A percentile compares a stretch with the other conserved stretches of the same genome.
Evolutionary conservation across 768 basidiomycete species (phyloP).

Genomic region (Mycena chlorophos): DNA sequence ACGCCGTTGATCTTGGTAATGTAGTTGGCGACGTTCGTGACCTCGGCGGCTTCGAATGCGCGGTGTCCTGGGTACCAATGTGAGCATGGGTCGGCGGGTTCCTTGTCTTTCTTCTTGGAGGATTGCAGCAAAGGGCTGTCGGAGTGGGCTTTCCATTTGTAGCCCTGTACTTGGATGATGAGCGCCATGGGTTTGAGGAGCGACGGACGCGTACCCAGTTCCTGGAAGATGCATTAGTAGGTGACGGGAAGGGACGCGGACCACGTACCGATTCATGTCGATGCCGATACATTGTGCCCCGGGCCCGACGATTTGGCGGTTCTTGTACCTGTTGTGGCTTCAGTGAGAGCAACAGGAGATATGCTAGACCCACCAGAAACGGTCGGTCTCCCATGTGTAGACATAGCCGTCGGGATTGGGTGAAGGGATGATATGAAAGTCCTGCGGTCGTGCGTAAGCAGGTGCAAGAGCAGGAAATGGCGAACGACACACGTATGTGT

Average conservation of each 20-base stretch:
- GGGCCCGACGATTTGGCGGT: constrained; percentile 54
- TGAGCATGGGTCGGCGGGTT: constrained; percentile 58
- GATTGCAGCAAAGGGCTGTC: constrained; percentile 18
- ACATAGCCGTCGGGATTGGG: constrained; percentile 76
- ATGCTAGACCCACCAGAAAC: constrained; percentile 52
- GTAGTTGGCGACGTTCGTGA: constrained; percentile 72
- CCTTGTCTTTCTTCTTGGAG: constrained; percentile 21
- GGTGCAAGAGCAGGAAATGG: constrained; percentile 6
- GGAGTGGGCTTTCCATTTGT: constrained; percentile 60
- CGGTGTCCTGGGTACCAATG: constrained; percentile 75
- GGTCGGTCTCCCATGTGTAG: constrained; percentile 69
- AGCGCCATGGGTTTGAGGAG: not conserved
- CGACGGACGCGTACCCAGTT: constrained; percentile 52
- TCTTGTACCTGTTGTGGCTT: constrained; percentile 65
- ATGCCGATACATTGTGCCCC: constrained; percentile 61
- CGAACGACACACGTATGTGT: constrained; percentile 46
- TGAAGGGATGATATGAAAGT: constrained; percentile 67
- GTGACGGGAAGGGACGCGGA: not conserved
- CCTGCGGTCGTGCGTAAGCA: constrained; percentile 27
- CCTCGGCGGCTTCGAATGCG: constrained; percentile 77
- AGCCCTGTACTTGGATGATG: constrained; percentile 50
- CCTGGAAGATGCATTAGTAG: constrained; percentile 29
- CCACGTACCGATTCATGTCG: constrained; percentile 70
- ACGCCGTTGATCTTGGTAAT: constrained; percentile 41
- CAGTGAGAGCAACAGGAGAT: not conserved